A percentile compares a stretch with the other conserved stretches of the same genome.
Evolutionary conservation across 2,329 filamentous ascomycete species (phyloP).

Genomic region (Alternaria viburni): DNA sequence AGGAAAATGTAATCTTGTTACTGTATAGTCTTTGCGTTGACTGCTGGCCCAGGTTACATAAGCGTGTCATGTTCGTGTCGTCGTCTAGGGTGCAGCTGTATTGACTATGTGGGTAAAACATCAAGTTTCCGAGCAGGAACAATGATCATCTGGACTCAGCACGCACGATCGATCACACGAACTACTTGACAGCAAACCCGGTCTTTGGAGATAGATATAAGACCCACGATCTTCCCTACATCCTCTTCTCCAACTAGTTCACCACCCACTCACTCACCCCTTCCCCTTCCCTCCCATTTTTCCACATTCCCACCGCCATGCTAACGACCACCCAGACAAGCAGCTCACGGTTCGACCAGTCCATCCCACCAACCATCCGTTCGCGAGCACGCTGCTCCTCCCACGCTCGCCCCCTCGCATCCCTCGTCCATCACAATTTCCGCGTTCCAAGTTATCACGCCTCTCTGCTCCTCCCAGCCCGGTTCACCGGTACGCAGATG

Average conservation of each 20-base stretch:
- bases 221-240: rapidly evolving
- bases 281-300: background rate
- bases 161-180: background rate
- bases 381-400: background rate
- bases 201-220: background rate
- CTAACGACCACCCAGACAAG: background rate
- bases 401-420: too few species aligned
- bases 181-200: background rate
- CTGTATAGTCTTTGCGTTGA: background rate
- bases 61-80: rapidly evolving
- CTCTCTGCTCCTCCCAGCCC: too few species aligned
- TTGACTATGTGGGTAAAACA: background rate
- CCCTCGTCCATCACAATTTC: too few species aligned
- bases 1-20: background rate
- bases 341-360: background rate
- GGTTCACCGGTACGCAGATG: too few species aligned
- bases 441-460: too few species aligned
- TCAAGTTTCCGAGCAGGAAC: background rate
- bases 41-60: background rate
- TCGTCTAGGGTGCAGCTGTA: background rate
- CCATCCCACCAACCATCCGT: background rate
- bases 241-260: background rate
- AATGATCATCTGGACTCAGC: background rate
- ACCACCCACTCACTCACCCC: background rate
- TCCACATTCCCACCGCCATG: background rate